Percentiles rank a stretch among this genome's conserved stretches.
Conservation (phyloP, 106 monocot genomes). For the Agapanthus africanus region DNA sequence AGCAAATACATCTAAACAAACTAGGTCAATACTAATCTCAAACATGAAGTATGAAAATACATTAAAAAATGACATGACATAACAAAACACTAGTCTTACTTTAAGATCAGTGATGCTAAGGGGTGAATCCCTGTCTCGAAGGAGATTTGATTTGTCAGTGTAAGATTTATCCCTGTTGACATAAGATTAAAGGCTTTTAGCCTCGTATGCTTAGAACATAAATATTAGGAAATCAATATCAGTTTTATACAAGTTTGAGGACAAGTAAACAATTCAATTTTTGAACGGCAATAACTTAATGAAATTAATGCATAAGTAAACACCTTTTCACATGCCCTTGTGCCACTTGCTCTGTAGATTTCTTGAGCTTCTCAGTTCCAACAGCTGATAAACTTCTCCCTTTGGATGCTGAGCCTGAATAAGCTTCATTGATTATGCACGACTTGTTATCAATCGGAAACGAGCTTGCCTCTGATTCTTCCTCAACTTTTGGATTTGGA, state of each 20-base stretch:
- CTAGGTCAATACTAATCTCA: not conserved
- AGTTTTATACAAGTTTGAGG: not conserved
- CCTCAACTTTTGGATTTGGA: slow-evolving; percentile 57
- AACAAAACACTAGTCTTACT: slow-evolving; percentile 28
- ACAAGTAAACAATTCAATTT: not conserved
- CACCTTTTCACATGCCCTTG: slow-evolving; percentile 50
- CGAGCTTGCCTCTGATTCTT: slow-evolving; percentile 99
- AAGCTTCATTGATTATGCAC: slow-evolving; percentile 20
- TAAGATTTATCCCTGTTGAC: slow-evolving; percentile 38
- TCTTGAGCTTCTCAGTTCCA: slow-evolving; percentile 25
- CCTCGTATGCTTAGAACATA: not conserved
- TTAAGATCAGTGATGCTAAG: slow-evolving; percentile 41
- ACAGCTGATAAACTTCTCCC: slow-evolving; percentile 12
- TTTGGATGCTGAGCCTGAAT: slow-evolving; percentile 38
- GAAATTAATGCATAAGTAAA: not conserved
- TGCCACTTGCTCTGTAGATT: slow-evolving; percentile 9
- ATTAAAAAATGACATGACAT: not conserved
- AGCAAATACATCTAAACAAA: not conserved
- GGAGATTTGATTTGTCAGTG: slow-evolving; percentile 30
- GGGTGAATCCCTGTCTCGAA: slow-evolving; percentile 49
- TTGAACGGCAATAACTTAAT: not conserved
- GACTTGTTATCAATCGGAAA: slow-evolving; percentile 49
- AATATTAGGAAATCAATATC: not conserved
- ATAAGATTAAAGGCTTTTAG: not conserved
- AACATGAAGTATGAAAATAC: not conserved